A percentile compares a stretch with the other conserved stretches of the same genome.
Conservation (phyloP, 169 alveolate species). For the Plasmodium berghei region DNA sequence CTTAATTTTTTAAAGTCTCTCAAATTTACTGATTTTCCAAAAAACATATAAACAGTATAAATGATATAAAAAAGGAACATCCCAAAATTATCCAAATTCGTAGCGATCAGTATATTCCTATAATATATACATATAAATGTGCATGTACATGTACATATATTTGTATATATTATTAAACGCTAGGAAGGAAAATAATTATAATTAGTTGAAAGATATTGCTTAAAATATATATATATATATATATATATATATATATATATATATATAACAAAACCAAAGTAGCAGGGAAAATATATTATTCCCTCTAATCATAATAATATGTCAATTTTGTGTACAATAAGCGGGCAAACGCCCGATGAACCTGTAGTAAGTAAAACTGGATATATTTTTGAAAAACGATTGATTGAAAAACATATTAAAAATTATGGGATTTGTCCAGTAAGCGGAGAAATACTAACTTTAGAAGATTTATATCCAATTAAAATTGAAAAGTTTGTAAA, state of each 20-base stretch:
- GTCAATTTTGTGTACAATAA: slow-evolving; percentile 89
- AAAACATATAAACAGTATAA: too few relatives aligned
- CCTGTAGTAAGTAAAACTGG: slow-evolving; percentile 91
- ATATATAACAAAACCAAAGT: neutral
- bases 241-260: slow-evolving; percentile 13
- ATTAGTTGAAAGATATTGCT: too few relatives aligned
- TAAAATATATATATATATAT: neutral
- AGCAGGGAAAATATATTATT: neutral
- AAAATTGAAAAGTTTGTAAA: slow-evolving; percentile 85
- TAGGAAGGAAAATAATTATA: too few relatives aligned
- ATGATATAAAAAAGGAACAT: neutral
- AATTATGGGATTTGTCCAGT: slow-evolving; percentile 88
- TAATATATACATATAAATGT: slow-evolving; percentile 9
- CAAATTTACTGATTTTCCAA: too few relatives aligned
- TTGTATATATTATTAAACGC: neutral
- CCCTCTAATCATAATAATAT: slow-evolving; percentile 29
- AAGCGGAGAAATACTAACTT: slow-evolving; percentile 85
- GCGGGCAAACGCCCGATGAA: slow-evolving; percentile 90
- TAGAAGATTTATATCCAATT: slow-evolving; percentile 84
- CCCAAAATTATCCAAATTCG: neutral
- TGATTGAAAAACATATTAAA: slow-evolving; percentile 88
- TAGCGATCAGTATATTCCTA: neutral
- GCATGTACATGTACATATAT: neutral
- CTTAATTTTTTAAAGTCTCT: too few relatives aligned
- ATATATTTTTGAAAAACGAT: slow-evolving; percentile 86